Evolutionary conservation across 495 filamentous ascomycete genomes (phyloP), one percentile per base, ranked within the genome.

Genomic region (Penicillium psychrofluorescens): DNA sequence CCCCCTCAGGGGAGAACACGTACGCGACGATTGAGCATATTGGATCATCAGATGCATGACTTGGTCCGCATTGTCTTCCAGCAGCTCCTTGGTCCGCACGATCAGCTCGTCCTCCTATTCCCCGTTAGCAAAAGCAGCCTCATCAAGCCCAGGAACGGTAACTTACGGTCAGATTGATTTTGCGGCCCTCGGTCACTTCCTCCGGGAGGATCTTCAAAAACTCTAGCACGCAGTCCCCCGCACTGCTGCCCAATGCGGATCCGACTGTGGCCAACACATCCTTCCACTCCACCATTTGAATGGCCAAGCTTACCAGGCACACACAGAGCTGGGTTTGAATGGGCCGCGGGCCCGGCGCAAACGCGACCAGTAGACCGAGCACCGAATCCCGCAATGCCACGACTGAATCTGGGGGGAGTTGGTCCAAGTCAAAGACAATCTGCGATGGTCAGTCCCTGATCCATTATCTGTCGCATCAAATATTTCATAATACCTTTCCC

Each of bases 131-230:
- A 22, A 2, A 22, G 22, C 4, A 22, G 22, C 4, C 22, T 4
- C 22, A 22, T 16, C 22, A 22, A 22, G 0, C 22, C 22, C 22
- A 22, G 22, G 22, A 22, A 6, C 22, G 0, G 2, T 6, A 71
- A 90, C 89, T 72, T 90, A 95, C 90, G 75, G 86, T 88, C 67
- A 99, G 76, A 76, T 87, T 94, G 77, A 97, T 95, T 72, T 95
- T 97, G 66, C 92, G 87, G 66, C 94, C 92, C 74, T 97, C 92
- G 39, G 88, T 97, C 62, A 99, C 94, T 77, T 99, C 92, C 74
- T 99, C 92, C 13, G 92, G 92, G 37, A 99, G 79, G 55, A 99
- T 90, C 59, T 83, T 89, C 43, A 99, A 74, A 65, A 99, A 97
- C 59, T 97, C 94, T 49, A 99, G 68, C 51, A 96, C 84, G 60